phyloP scores from a whole-genome alignment of 2,329 filamentous ascomycete genomes.

The Aspergillus carbonarius region DNA sequence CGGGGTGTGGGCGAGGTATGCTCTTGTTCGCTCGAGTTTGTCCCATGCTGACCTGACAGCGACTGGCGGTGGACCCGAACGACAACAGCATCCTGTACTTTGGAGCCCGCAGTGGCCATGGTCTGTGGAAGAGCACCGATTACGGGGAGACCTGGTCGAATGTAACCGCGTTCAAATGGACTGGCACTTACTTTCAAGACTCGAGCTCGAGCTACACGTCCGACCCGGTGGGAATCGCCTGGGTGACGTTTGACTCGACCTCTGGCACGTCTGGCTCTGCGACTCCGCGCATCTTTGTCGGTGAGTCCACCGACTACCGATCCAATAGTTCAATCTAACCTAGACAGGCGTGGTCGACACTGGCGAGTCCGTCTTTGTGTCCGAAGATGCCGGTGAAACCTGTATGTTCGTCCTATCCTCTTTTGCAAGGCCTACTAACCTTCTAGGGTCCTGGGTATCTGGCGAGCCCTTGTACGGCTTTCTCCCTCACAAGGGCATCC shows the following conservation, averaged over 20 bases:
- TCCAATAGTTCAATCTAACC: neutral
- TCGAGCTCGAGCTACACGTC: slow-evolving; percentile 48
- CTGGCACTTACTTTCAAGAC: slow-evolving; percentile 46
- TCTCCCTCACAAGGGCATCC: slow-evolving; percentile 56
- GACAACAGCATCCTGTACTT: slow-evolving; percentile 59
- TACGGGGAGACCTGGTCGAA: slow-evolving; percentile 56
- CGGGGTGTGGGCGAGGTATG: slow-evolving; percentile 55
- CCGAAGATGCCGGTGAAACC: slow-evolving; percentile 54
- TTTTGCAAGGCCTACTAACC: neutral
- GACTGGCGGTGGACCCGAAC: slow-evolving; percentile 58
- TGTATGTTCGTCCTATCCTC: slow-evolving; percentile 36
- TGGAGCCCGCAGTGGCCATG: slow-evolving; percentile 59
- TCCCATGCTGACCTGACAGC: slow-evolving; percentile 15
- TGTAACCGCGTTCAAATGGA: slow-evolving; percentile 53
- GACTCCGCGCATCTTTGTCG: slow-evolving; percentile 59
- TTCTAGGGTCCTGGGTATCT: slow-evolving; percentile 35
- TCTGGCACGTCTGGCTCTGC: slow-evolving; percentile 48
- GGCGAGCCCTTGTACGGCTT: slow-evolving; percentile 51
- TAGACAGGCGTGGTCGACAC: slow-evolving; percentile 46
- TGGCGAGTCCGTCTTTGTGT: slow-evolving; percentile 56
- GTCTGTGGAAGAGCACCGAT: slow-evolving; percentile 59
- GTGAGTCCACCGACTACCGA: slow-evolving; percentile 31
- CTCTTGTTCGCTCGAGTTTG: neutral
- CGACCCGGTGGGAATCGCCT: slow-evolving; percentile 52
- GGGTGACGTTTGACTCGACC: slow-evolving; percentile 58